Base-by-base conservation (phyloP, 345 rosid genomes). In the Pistacia integerrima region DNA sequence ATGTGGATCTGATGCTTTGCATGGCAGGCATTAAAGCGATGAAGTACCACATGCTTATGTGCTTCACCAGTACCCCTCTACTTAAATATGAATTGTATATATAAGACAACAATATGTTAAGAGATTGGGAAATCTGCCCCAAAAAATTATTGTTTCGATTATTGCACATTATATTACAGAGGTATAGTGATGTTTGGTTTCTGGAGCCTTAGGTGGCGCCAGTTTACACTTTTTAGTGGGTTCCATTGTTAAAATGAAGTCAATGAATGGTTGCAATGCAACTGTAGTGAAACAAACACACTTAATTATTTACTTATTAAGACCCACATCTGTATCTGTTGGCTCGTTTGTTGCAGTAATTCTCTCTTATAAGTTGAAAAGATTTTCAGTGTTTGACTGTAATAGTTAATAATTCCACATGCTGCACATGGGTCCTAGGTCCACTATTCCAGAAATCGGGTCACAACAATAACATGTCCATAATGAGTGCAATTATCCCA, bases 1-100 rank as follows among this genome's bases (percentile, higher is more conserved):
- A 80, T 80, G 84, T 84, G 87, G 72, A 70, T 20, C 48, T 18
- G 70, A 77, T 80, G 75, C 70, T 72, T 68, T 52, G 71, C 46
- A 18, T 25, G 72, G 41, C 60, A 56, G 78, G 1, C 58, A 69
- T 60, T 57, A 54, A 25, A 77, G 49, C 25, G 64, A 28, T 49
- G 59, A 60, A 46, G 18, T 18, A 63, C 49, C 33, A 18, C 17
- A 11, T 36, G 18, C 7, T 33, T 63, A 25, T 36, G 33, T 52
- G 4, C 17, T 62, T 11, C 41, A 36, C 52, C 66, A 8, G 46
- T 51, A 1, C 25, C 41, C 22, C 55, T 41, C 46, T 41, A 8
- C 46, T 41, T 41, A 5, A 6, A 5, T 41, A 41, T 41, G 46
- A 41, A 41, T 30, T 30, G 33, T 30, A 30, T 30, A 30, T 30